Percentiles rank a stretch among this genome's conserved stretches.
Evolutionary conservation across 129 eudicot genomes (phyloP).

Genomic region (Mikania micrantha): DNA sequence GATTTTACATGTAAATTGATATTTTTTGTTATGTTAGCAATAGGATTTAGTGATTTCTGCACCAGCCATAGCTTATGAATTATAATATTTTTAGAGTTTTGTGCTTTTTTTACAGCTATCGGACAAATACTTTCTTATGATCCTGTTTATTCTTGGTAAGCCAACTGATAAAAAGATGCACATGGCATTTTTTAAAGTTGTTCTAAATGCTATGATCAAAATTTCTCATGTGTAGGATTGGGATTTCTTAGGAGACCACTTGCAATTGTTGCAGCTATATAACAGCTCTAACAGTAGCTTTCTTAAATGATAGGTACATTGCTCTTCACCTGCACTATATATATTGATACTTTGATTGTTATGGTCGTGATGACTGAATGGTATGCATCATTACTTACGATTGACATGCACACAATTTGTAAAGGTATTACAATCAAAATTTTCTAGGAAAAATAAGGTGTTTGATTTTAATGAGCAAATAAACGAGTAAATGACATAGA

Average conservation of each 20-base stretch:
- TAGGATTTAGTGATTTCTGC: neutral
- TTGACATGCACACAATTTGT: neutral
- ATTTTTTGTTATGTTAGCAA: neutral
- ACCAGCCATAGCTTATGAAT: neutral
- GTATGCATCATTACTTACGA: neutral
- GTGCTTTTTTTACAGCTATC: slow-evolving; percentile 47
- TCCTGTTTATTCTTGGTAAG: slow-evolving; percentile 76
- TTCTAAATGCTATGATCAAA: neutral
- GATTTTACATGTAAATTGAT: too few species aligned
- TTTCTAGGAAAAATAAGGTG: neutral
- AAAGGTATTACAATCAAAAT: neutral
- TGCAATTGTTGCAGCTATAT: slow-evolving; percentile 74
- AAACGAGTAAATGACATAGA: slow-evolving; percentile 3
- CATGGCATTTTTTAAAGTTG: neutral
- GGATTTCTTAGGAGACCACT: slow-evolving; percentile 89
- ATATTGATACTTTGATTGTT: neutral
- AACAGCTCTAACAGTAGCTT: slow-evolving; percentile 72
- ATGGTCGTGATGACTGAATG: neutral
- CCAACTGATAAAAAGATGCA: neutral
- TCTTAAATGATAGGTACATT: slow-evolving; percentile 81
- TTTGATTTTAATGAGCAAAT: neutral
- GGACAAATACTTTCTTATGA: slow-evolving; percentile 90
- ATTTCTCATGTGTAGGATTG: slow-evolving; percentile 40
- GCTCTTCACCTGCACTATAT: neutral
- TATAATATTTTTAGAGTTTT: neutral